Base-by-base conservation (phyloP, 345 rosid species). In the Geranium brycei region DNA sequence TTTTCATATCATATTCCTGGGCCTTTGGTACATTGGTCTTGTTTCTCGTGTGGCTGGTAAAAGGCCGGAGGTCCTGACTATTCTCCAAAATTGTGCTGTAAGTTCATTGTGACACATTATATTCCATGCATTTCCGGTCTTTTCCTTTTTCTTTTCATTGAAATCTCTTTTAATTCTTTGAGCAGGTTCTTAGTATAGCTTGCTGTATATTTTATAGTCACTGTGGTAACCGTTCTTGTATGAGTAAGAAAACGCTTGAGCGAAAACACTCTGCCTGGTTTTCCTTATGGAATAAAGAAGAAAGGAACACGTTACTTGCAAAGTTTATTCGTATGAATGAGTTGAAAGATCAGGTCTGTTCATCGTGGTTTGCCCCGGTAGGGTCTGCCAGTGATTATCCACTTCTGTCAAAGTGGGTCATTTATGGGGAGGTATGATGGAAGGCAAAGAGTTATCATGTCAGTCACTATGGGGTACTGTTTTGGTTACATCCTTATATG, bases 331-430 rank as follows among this genome's bases (percentile, higher is more conserved):
- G 79, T 38, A 84, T 93, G 81, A 79, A 80, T 66, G 95, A 93
- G 84, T 81, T 88, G 78, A 93, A 93, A 83, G 91, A 93, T 66
- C 86, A 90, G 77, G 88, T 93, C 55, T 93, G 99, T 76, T 88
- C 87, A 7, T 93, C 99, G 60, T 93, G 99, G 99, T 93, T 93
- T 81, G 97, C 97, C 71, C 97, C 99, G 11, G 99, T 93, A 73
- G 99, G 99, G 63, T 88, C 96, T 72, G 99, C 97, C 18, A 86
- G 91, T 78, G 99, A 93, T 73, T 93, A 93, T 82, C 99, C 99
- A 51, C 87, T 93, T 65, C 67, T 93, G 63, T 90, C 99, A 47
- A 93, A 93, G 76, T 93, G 99, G 99, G 95, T 93, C 75, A 83
- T 93, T 53, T 93, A 93, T 53, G 99, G 97, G 66, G 96, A 93